Evolutionary conservation across 371 early-diverging fungal genomes (phyloP).

Genomic region (Actinomucor elegans): DNA sequence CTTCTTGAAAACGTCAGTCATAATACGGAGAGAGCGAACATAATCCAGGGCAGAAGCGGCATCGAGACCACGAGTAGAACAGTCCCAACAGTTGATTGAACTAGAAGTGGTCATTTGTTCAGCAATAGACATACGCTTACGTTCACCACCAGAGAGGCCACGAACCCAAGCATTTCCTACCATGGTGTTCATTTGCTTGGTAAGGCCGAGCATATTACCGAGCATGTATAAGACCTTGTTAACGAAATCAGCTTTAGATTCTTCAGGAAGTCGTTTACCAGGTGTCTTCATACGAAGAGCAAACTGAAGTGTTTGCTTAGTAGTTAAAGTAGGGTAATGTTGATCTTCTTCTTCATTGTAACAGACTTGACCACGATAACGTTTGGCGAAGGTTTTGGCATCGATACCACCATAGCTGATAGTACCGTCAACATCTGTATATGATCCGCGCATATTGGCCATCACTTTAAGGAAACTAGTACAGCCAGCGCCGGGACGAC

Average conservation of each 20-base stretch:
- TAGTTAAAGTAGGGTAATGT: constrained; percentile 54
- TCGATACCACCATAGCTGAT: constrained; percentile 52
- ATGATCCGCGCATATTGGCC: constrained; percentile 50
- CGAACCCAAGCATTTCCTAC: constrained; percentile 75
- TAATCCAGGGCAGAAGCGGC: constrained; percentile 75
- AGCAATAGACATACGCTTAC: constrained; percentile 75
- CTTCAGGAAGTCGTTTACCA: constrained; percentile 43
- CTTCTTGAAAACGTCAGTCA: constrained; percentile 55
- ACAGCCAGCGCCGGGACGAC: constrained; percentile 60
- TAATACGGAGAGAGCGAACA: constrained; percentile 55
- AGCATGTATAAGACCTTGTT: constrained; percentile 44
- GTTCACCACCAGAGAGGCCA: constrained; percentile 75
- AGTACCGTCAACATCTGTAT: constrained; percentile 42
- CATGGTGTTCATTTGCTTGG: constrained; percentile 61
- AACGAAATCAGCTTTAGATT: constrained; percentile 24
- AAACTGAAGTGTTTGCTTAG: constrained; percentile 55
- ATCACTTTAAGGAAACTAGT: constrained; percentile 55
- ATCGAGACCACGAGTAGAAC: constrained; percentile 79
- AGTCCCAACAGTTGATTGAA: constrained; percentile 70
- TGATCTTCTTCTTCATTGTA: constrained; percentile 62
- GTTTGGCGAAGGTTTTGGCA: constrained; percentile 34
- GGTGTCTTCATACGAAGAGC: constrained; percentile 56
- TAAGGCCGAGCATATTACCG: constrained; percentile 56
- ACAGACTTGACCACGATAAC: constrained; percentile 49
- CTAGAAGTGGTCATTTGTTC: constrained; percentile 73